Conservation (phyloP, 164 flowering plant species). For the Stephania cephalantha region DNA sequence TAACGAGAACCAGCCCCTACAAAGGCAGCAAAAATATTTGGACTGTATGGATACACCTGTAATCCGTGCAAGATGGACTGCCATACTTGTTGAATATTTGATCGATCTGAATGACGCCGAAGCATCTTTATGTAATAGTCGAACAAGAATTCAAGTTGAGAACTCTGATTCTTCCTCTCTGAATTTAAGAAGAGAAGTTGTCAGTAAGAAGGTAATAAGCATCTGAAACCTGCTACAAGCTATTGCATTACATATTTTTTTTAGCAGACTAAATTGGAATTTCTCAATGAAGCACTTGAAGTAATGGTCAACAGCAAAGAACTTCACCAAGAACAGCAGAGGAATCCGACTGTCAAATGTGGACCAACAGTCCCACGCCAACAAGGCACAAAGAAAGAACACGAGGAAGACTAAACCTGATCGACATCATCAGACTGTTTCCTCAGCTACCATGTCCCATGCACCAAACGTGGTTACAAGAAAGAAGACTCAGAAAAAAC, state of each 20-base stretch:
- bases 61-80: slow-evolving; percentile 53
- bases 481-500: too few species aligned
- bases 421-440: too few species aligned
- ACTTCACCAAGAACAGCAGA: background rate
- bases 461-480: too few species aligned
- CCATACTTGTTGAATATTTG: slow-evolving; percentile 44
- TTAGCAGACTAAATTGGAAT: background rate
- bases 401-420: too few species aligned
- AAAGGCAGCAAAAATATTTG: slow-evolving; percentile 48
- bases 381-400: too few species aligned
- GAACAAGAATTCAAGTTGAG: slow-evolving; percentile 67
- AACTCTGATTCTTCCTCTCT: slow-evolving; percentile 74
- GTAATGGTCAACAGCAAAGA: background rate
- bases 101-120: slow-evolving; percentile 36
- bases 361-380: too few species aligned
- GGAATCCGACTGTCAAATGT: too few species aligned
- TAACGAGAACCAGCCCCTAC: slow-evolving; percentile 50
- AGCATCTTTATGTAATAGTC: slow-evolving; percentile 53
- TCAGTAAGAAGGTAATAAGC: background rate
- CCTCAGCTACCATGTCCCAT: too few species aligned
- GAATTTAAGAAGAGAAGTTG: slow-evolving; percentile 17
- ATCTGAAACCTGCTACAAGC: background rate
- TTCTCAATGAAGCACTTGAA: background rate
- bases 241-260: background rate
- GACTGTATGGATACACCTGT: slow-evolving; percentile 69